Evolutionary conservation across 73 alveolate genomes (phyloP), one percentile per base, ranked within the genome.

Genomic region (Uronychia setigera): DNA sequence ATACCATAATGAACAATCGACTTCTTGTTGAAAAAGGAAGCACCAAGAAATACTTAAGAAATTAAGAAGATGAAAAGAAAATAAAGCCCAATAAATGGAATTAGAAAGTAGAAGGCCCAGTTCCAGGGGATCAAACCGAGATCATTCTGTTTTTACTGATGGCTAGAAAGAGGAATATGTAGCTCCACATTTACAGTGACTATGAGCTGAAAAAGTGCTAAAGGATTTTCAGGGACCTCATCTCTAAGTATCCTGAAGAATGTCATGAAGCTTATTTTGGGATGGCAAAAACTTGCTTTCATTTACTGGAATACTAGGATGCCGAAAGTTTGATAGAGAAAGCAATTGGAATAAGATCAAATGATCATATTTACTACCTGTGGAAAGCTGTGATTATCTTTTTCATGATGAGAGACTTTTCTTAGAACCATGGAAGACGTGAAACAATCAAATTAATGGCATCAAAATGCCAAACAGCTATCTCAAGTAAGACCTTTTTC

Each of bases 181-280:
- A 82, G 33, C 60, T 29, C n/a, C 78, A 82, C 58, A 31, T 82
- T 57, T 31, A 58, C 29, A 58, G 82, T 74, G 89, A 82, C 58
- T 82, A 58, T 74, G 89, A 82, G 57, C 80, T 58, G 32, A 82
- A 74, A 19, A 82, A 75, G 29, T 82, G 89, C 78, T 14, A 74
- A 28, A 60, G 14, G 32, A 19, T 46, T 19, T 46, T 46, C 67
- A 5, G 67, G 19, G 67, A 46, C n/a, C 67, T 46, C 67, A 19
- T 46, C 67, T 19, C 5, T 5, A 46, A 19, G 67, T 19, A 46
- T 46, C 67, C 67, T 11, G 67, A 46, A 19, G 19, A 5, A 1
- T 88, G 97, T 28, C 94, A 92, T 59, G 97, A 92, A 59, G 97
- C 94, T 0, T 88, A 76, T 59, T 88, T 83, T 58, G 94, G 94